Evolutionary conservation across 2,329 filamentous ascomycete species (phyloP), one percentile per base, ranked within the genome.

Genomic region (Emergomyces africanus): DNA sequence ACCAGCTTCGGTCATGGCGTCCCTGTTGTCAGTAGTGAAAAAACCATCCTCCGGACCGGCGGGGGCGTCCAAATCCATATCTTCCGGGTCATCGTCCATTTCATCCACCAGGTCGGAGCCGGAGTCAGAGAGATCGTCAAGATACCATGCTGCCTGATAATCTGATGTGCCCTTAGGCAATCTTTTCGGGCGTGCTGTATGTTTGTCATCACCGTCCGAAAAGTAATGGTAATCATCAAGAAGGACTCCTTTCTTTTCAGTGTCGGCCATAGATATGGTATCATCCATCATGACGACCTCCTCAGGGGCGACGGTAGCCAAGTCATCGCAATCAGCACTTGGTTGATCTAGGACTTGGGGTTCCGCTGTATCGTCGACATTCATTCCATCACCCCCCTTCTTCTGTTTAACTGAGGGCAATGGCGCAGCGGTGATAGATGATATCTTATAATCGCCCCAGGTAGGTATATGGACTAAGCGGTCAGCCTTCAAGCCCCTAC

Each of bases 211-310:
- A 49, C 97, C 92, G 49, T 97, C 92, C 0, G 91, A 91, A 70
- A 97, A 99, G 73, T 99, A 99, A 71, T 97, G 92, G 71, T 99
- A 92, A 65, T 97, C 92, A 65, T 99, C 94, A 10, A 99, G 79
- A 46, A 99, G 77, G 0, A 99, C 94, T 64, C 92, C 94, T 74
- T 92, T 95, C 69, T 86, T 85, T 49, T 80, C 78, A 1, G 78
- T 76, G 25, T 79, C 75, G 3, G 78, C 79, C 67, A 81, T 65
- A 61, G 78, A 70, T 66, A 79, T 60, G 75, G 75, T 69, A 25
- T 83, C 81, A 62, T 89, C 87, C 28, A 83, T 78, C 89, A 96
- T 94, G 60, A 83, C 78, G 2, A 85, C 81, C 67, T 92, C 90
- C 70, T 97, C 92, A 0, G 91, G 92, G 0, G 94, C 92, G 59